Evolutionary conservation across 2,329 filamentous ascomycete species (phyloP).

Genomic region (Diaporthe sp.): DNA sequence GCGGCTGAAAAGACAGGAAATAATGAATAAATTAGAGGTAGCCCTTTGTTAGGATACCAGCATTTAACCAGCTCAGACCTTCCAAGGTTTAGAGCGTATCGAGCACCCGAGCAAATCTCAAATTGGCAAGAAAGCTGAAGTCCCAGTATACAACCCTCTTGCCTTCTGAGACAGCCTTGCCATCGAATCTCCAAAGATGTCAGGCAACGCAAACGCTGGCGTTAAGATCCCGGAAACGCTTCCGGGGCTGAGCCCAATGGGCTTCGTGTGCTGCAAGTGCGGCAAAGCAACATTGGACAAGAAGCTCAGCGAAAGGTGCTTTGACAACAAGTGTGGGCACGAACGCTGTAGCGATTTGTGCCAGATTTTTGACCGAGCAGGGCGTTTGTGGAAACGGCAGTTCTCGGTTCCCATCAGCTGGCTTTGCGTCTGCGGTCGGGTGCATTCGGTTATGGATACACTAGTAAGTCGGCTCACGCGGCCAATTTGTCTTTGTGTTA

Average conservation of each 20-base stretch:
- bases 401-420: not conserved
- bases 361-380: not conserved
- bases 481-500: not conserved
- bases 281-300: not conserved
- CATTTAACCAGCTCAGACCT: too few species aligned
- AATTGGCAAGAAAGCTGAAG: not conserved
- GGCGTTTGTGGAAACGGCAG: constrained; percentile 3
- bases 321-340: not conserved
- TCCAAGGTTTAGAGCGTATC: too few species aligned
- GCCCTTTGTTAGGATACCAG: too few species aligned
- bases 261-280: constrained; percentile 16
- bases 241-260: not conserved
- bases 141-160: not conserved
- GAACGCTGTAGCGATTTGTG: not conserved
- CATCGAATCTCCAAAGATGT: not conserved
- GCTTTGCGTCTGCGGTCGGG: constrained; percentile 1
- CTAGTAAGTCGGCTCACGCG: not conserved
- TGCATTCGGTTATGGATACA: not conserved
- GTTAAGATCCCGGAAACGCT: not conserved
- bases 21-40: too few species aligned
- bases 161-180: not conserved
- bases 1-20: too few species aligned
- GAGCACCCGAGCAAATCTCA: not conserved
- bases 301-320: not conserved
- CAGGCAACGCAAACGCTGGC: not conserved